Percentiles rank a stretch among this genome's conserved stretches.
phyloP scores from a whole-genome alignment of 257 asterid species.

The Hygrophila difformis region DNA sequence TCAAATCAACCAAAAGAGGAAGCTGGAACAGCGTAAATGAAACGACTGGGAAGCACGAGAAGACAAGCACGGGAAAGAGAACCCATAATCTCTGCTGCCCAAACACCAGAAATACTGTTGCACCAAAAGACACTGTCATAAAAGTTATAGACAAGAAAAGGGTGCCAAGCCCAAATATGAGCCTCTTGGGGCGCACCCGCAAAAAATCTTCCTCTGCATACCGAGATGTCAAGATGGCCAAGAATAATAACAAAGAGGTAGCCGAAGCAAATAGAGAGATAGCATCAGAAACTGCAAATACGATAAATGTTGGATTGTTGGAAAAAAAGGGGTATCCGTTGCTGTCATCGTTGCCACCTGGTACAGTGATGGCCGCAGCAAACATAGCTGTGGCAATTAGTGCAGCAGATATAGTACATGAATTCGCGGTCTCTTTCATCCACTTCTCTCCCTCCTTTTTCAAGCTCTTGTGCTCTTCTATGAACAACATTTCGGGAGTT shows the following conservation, averaged over 20 bases:
- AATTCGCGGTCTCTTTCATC: slow-evolving; percentile 24
- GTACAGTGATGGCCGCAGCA: slow-evolving; percentile 18
- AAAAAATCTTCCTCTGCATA: background rate
- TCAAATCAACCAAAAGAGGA: background rate
- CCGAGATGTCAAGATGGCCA: background rate
- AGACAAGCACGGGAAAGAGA: background rate
- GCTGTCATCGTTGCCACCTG: slow-evolving; percentile 8
- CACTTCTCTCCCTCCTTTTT: slow-evolving; percentile 18
- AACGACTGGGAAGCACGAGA: background rate
- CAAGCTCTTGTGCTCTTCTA: slow-evolving; percentile 11
- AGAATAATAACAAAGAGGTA: background rate
- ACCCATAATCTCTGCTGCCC: background rate
- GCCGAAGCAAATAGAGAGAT: slow-evolving; percentile 17
- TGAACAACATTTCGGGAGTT: slow-evolving; percentile 16
- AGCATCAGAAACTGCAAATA: slow-evolving; percentile 12
- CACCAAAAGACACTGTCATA: slow-evolving; percentile 11
- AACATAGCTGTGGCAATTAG: slow-evolving; percentile 20
- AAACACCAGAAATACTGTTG: slow-evolving; percentile 4
- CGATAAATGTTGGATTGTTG: background rate
- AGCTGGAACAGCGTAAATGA: slow-evolving; percentile 9
- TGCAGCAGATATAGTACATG: slow-evolving; percentile 19
- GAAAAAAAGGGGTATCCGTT: slow-evolving; percentile 3
- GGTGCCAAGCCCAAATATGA: slow-evolving; percentile 3
- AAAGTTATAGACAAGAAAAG: slow-evolving; percentile 10
- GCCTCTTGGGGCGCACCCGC: background rate